Base-by-base conservation (phyloP, 495 filamentous ascomycete species). In the Bacidia gigantensis region DNA sequence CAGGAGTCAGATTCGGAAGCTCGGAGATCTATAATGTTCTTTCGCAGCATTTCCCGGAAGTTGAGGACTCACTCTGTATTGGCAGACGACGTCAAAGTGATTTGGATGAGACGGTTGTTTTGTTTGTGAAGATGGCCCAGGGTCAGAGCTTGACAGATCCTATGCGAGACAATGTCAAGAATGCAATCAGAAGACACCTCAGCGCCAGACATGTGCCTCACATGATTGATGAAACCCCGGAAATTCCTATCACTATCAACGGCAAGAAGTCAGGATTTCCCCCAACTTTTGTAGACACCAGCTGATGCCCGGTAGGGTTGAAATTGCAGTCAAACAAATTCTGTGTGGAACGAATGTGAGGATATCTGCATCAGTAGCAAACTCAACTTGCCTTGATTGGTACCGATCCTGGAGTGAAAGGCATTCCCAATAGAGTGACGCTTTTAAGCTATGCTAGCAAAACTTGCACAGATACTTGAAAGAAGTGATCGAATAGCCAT, bases 1-100 rank as follows among this genome's bases (percentile, higher is more conserved):
- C 75, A 10, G 89, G 89, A 0, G 86, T 96, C 10, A 70, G 89
- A 29, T 96, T 96, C 58, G 89, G 89, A 14, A 84, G 79, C 40
- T 84, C 87, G 3, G 89, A 96, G 67, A 93, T 96, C 32, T 96
- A 96, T 65, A 94, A 93, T 59, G 69, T 94, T n/a, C 67, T 95
- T 2, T 75, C 90, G 14, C 75, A 84, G 46, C 80, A 89, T 61
- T 94, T 93, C 59, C 77, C 80, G 3, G 72, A 76, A 32, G 69
- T 95, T 22, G 84, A 85, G 53, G 89, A 96, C 57, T 84, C 86
- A 0, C 69, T 96, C 2, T 95, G 89, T 54, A 78, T 96, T 56
- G 89, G 89, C 0, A 74, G 87, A 0, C 65, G 87, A 44, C 68
- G 87, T 20, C 79, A 80, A 65, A 62, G 71, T 26, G 89, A 95